Conservation (phyloP, 345 rosid genomes). For the Hibiscus tridactylites region DNA sequence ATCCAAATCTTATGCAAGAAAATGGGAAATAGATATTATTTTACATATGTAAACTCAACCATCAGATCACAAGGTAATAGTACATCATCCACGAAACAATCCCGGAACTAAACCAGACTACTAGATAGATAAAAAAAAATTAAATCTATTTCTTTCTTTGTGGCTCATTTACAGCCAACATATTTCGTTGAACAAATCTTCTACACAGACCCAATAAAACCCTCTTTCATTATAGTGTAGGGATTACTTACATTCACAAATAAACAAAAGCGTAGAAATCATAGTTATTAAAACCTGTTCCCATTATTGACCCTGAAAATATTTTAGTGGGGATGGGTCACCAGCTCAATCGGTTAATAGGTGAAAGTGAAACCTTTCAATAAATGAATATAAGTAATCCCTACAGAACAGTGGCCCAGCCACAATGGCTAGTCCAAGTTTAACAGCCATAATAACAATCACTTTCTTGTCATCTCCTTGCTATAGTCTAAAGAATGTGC, state of each 20-base stretch:
- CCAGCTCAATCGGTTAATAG: not conserved
- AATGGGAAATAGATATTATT: not conserved
- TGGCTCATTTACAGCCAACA: not conserved
- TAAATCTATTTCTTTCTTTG: not conserved
- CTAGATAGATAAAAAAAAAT: too few species aligned
- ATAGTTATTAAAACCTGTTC: not conserved
- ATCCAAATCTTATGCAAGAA: not conserved
- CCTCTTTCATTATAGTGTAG: not conserved
- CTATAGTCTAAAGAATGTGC: not conserved
- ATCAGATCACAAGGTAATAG: not conserved
- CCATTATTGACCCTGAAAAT: not conserved
- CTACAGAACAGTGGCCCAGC: not conserved
- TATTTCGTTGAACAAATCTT: not conserved
- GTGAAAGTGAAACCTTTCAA: not conserved
- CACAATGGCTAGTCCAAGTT: not conserved
- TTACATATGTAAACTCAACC: not conserved
- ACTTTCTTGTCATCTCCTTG: not conserved
- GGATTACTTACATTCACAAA: not conserved
- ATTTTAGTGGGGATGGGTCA: not conserved
- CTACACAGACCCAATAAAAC: not conserved
- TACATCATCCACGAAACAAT: not conserved
- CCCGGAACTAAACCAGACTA: not conserved
- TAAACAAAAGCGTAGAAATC: not conserved
- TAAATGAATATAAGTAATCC: not conserved
- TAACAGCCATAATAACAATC: not conserved